Conservation (phyloP, 768 basidiomycete genomes). For the Cubamyces sp. region DNA sequence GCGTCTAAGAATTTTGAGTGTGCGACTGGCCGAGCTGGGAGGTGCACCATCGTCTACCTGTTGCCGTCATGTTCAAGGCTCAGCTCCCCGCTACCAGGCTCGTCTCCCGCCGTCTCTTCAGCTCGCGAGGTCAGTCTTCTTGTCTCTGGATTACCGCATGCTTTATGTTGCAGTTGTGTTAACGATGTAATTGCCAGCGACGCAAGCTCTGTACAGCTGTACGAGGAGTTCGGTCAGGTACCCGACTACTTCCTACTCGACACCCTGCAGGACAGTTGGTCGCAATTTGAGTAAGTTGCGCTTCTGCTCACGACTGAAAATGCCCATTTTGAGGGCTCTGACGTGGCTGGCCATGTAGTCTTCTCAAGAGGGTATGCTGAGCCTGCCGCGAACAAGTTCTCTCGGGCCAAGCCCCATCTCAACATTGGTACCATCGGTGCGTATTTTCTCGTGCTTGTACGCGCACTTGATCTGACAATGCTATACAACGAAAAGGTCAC, state of each 20-base stretch:
- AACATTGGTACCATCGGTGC: conserved; percentile 93
- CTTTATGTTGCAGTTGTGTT: neutral
- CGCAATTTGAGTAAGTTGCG: conserved; percentile 25
- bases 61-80: conserved; percentile 47
- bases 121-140: conserved; percentile 45
- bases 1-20: conserved; percentile 19
- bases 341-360: conserved; percentile 39
- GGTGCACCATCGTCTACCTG: conserved; percentile 14
- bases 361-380: conserved; percentile 78
- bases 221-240: conserved; percentile 34
- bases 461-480: too few relatives aligned
- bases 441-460: conserved; percentile 9
- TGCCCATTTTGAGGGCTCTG: too few relatives aligned
- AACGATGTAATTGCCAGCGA: conserved; percentile 20
- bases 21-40: conserved; percentile 6
- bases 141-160: neutral
- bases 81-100: conserved; percentile 55
- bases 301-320: neutral
- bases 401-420: conserved; percentile 86
- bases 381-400: conserved; percentile 51
- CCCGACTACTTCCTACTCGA: conserved; percentile 25
- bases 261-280: conserved; percentile 28
- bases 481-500: conserved; percentile 57
- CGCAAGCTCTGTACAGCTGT: conserved; percentile 34
- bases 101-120: conserved; percentile 50